Percentiles rank a stretch among this genome's conserved stretches.
These are phyloP conservation scores for Adansonia gregorii DNA, from an alignment of 441 rosid genomes.

Conservation along the genomic window DNA sequence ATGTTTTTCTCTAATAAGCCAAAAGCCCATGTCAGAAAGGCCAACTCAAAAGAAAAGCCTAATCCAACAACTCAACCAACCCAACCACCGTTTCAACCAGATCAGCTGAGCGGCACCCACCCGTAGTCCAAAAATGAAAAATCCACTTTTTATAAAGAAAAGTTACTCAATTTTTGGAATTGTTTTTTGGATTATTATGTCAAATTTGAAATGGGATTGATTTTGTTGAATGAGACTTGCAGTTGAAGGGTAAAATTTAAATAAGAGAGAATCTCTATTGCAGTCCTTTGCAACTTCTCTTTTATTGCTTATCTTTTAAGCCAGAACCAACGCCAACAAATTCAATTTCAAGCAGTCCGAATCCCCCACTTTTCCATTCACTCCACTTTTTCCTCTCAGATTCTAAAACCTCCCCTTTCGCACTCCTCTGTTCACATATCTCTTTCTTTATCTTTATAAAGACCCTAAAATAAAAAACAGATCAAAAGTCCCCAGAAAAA, in stretches of 20 bases:
- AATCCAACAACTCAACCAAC: neutral
- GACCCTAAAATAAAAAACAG: neutral
- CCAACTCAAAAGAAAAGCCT: neutral
- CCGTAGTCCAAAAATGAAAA: neutral
- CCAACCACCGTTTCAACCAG: neutral
- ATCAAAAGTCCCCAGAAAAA: neutral
- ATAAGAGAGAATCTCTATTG: neutral
- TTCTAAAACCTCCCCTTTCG: conserved; percentile 7
- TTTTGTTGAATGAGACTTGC: neutral
- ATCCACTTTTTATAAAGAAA: neutral
- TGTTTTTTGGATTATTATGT: neutral
- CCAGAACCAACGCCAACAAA: neutral
- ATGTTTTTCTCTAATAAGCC: neutral
- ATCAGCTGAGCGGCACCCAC: neutral
- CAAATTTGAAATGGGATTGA: neutral
- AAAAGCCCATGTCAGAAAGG: neutral
- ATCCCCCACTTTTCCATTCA: neutral
- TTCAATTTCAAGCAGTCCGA: neutral
- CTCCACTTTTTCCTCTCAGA: conserved; percentile 29
- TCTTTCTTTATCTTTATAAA: neutral
- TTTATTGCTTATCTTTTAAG: conserved; percentile 39
- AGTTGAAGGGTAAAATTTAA: neutral
- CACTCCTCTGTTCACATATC: neutral
- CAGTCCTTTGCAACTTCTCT: neutral
- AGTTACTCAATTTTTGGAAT: neutral